Evolutionary conservation across 257 asterid genomes (phyloP), one percentile per base, ranked within the genome.

Genomic region (Apocynum venetum): DNA sequence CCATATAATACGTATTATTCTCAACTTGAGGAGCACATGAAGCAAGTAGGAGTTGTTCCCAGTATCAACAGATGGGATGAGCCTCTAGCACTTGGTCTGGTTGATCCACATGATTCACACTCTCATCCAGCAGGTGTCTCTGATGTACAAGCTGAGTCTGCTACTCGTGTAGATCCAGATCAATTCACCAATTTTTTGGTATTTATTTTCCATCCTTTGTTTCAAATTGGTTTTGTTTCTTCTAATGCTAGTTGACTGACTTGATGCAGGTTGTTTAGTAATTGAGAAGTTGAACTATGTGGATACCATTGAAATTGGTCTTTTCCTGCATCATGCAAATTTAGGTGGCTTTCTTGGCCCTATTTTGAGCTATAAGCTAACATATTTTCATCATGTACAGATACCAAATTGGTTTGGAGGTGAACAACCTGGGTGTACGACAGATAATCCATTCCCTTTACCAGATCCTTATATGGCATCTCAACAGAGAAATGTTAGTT

Each of bases 81-180:
- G 79, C 92, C 95, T 25, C 79, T 92, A 67, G 86, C 93, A 64
- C 96, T 94, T 81, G 98, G 97, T 82, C 72, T 91, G 82, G 96
- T 91, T 61, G 98, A 92, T 87, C 98, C 97, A 51, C 97, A 94
- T 57, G 97, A 94, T 86, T 94, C 97, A 49, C 78, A 92, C 79
- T 92, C 98, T 67, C 97, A 91, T 90, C 94, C 97, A 60, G 97
- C 96, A 76, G 96, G 97, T 77, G 96, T 91, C 65, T 87, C 97
- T 6, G 98, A 94, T 88, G 97, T 80, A 77, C 96, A 90, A 82
- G 89, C 99, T 15, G 98, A 95, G 87, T 89, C 94, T 80, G 99
- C 97, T 77, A 77, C 88, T 35, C 88, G 84, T 77, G 64, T 91
- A 76, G 97, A 92, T 83, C 96, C 96, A 61, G 97, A 94, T 86